Conservation (phyloP, 208 protist species). For the Strigomonas oncopelti region DNA sequence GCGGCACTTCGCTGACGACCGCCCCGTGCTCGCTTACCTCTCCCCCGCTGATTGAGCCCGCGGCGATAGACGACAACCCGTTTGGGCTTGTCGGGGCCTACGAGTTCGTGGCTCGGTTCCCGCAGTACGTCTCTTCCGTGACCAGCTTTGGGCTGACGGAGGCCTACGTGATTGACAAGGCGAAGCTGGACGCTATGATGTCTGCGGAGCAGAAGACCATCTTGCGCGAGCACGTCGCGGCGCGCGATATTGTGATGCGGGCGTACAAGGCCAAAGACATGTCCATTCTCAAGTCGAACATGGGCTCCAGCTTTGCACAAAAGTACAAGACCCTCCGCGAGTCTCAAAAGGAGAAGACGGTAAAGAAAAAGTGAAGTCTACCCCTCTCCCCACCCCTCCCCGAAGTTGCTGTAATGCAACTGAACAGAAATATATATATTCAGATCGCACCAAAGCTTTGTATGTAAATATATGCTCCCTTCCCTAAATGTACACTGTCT, state of each 20-base stretch:
- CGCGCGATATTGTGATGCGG: slow-evolving; percentile 42
- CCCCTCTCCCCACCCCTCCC: too few species aligned
- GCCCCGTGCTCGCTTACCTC: not conserved
- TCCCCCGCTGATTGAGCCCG: too few species aligned
- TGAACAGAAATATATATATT: not conserved
- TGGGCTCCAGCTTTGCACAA: slow-evolving; percentile 44
- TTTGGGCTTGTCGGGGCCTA: slow-evolving; percentile 62
- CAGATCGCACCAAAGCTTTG: not conserved
- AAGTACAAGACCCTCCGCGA: slow-evolving; percentile 41
- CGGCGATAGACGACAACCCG: slow-evolving; percentile 14
- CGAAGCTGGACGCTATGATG: slow-evolving; percentile 46
- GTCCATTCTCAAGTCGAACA: slow-evolving; percentile 31
- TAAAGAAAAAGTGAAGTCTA: slow-evolving; percentile 2
- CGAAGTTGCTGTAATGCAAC: too few species aligned
- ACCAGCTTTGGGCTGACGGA: slow-evolving; percentile 76
- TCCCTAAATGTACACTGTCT: not conserved
- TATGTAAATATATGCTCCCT: not conserved
- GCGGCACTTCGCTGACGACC: not conserved
- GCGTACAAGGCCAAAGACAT: slow-evolving; percentile 52
- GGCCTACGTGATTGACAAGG: slow-evolving; percentile 57
- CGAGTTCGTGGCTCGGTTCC: slow-evolving; percentile 54
- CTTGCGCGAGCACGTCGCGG: slow-evolving; percentile 37
- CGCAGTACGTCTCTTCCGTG: slow-evolving; percentile 67
- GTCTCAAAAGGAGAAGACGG: slow-evolving; percentile 16
- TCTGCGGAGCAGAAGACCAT: slow-evolving; percentile 42